Conservation (phyloP, 163 green algal genomes). For the Coccomyxa subellipsoidea region DNA sequence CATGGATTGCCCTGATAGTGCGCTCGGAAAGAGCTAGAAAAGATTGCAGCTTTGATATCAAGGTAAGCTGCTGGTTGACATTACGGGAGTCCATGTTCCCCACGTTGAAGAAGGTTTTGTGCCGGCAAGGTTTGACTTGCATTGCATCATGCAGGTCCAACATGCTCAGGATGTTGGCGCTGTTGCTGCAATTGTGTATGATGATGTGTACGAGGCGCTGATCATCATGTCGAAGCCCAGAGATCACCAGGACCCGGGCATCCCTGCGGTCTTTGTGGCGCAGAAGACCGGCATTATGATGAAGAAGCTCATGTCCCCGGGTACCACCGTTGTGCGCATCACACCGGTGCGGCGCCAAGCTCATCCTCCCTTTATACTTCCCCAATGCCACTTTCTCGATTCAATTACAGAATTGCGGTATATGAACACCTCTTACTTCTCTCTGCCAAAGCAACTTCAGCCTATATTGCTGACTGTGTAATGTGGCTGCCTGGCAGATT, state of each 20-base stretch:
- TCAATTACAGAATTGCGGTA: too few relatives aligned
- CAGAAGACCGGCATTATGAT: conserved; percentile 69
- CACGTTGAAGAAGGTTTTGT: too few relatives aligned
- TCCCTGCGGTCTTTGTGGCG: conserved; percentile 78
- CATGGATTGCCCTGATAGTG: conserved; percentile 75
- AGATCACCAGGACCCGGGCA: conserved; percentile 61
- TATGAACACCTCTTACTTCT: too few relatives aligned
- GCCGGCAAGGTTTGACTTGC: too few relatives aligned
- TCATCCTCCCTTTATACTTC: not conserved
- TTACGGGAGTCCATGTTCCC: too few relatives aligned
- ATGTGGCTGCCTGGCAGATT: conserved; percentile 26
- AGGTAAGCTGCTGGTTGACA: too few relatives aligned
- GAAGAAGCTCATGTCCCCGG: conserved; percentile 48
- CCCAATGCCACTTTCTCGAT: not conserved
- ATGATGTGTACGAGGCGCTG: conserved; percentile 65
- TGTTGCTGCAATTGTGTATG: conserved; percentile 73
- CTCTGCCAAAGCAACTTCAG: too few relatives aligned
- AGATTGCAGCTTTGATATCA: conserved; percentile 83
- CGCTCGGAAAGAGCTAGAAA: conserved; percentile 52
- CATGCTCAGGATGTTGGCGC: conserved; percentile 70
- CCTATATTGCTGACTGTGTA: not conserved
- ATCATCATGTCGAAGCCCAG: conserved; percentile 79
- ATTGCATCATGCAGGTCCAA: conserved; percentile 60
- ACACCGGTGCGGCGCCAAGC: conserved; percentile 39
- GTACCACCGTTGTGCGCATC: conserved; percentile 50